A percentile compares a stretch with the other conserved stretches of the same genome.
Conservation (phyloP, 1,284 basidiomycete genomes). For the Phlebopus sp. region DNA sequence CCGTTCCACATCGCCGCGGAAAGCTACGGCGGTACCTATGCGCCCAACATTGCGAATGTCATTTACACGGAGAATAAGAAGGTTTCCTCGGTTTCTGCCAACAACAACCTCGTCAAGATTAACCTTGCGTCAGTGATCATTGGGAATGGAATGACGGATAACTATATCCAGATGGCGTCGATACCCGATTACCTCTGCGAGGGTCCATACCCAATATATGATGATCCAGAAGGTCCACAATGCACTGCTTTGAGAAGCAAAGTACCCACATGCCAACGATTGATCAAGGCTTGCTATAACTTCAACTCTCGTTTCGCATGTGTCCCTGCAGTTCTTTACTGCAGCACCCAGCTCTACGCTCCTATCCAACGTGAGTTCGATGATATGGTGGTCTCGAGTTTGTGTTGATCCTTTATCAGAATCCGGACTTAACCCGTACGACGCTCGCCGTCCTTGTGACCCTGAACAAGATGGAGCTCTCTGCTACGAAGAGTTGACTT, state of each 20-base stretch:
- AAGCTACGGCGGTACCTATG: slow-evolving; percentile 80
- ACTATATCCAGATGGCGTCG: slow-evolving; percentile 68
- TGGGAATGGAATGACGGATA: slow-evolving; percentile 82
- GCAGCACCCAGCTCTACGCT: slow-evolving; percentile 54
- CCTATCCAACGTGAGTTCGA: slow-evolving; percentile 57
- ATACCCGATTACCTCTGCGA: slow-evolving; percentile 83
- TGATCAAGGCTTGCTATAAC: slow-evolving; percentile 64
- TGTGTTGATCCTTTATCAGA: slow-evolving; percentile 36
- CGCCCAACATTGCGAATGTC: slow-evolving; percentile 73
- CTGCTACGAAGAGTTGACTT: slow-evolving; percentile 63
- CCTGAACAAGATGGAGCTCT: slow-evolving; percentile 54
- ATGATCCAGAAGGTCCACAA: slow-evolving; percentile 64
- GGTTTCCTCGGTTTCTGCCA: slow-evolving; percentile 30
- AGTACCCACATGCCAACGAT: slow-evolving; percentile 67
- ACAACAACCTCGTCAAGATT: slow-evolving; percentile 51
- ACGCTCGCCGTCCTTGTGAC: slow-evolving; percentile 80
- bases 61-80: slow-evolving; percentile 76
- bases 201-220: slow-evolving; percentile 71
- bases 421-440: slow-evolving; percentile 75
- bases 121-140: slow-evolving; percentile 79
- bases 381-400: not conserved
- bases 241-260: slow-evolving; percentile 64
- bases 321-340: slow-evolving; percentile 61
- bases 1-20: slow-evolving; percentile 75
- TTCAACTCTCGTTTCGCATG: slow-evolving; percentile 59